A percentile compares a stretch with the other conserved stretches of the same genome.
Evolutionary conservation across 1,284 basidiomycete genomes (phyloP).

Genomic region (Gomphus bonarii): DNA sequence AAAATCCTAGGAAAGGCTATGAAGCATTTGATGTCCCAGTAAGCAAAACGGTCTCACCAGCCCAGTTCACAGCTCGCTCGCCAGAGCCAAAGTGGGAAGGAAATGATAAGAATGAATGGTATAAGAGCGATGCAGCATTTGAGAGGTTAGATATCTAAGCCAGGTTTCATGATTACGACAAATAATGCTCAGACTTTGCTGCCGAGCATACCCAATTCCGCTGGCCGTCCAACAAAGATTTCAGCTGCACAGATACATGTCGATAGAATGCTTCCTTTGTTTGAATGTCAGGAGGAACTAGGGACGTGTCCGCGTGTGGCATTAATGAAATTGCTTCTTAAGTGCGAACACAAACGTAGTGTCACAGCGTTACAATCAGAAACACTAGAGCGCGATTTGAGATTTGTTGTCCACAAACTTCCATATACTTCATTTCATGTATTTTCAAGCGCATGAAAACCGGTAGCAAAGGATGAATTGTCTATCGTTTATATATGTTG

Average conservation of each 20-base stretch:
- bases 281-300: slow-evolving; percentile 55
- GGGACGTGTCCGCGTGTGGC: slow-evolving; percentile 78
- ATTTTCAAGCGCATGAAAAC: too few relatives aligned
- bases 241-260: slow-evolving; percentile 58
- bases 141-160: slow-evolving; percentile 74
- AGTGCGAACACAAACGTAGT: too few relatives aligned
- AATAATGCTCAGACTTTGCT: neutral
- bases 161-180: neutral
- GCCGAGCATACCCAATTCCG: slow-evolving; percentile 56
- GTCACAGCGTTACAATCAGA: too few relatives aligned
- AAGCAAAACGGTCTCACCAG: slow-evolving; percentile 45
- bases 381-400: too few relatives aligned
- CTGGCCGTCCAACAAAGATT: slow-evolving; percentile 52
- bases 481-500: too few relatives aligned
- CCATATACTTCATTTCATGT: too few relatives aligned
- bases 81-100: slow-evolving; percentile 52
- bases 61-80: slow-evolving; percentile 75
- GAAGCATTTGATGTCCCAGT: neutral
- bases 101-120: slow-evolving; percentile 63
- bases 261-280: slow-evolving; percentile 71
- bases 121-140: slow-evolving; percentile 73
- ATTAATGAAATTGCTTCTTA: slow-evolving; percentile 30
- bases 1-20: slow-evolving; percentile 56
- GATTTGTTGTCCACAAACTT: too few relatives aligned
- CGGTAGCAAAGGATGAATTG: too few relatives aligned